Base-by-base conservation (phyloP, 2,329 filamentous ascomycete genomes). In the Paecilomyces variotii region DNA sequence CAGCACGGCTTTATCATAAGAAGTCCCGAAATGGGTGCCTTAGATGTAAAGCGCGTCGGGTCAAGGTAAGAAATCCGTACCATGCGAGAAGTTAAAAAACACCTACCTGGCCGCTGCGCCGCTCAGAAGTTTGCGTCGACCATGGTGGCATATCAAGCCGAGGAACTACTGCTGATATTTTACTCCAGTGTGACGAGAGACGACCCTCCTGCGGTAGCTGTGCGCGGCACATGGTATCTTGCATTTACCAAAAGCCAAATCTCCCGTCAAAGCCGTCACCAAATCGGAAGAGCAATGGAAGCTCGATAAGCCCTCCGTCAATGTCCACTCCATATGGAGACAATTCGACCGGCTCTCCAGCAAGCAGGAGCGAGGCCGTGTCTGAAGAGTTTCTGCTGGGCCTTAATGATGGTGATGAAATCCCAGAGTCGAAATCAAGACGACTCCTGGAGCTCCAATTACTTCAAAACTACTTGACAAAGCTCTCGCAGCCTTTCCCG, bases 21-120 rank as follows among this genome's bases (percentile, higher is more conserved):
- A 64, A 62, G 53, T 64, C 62, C 28, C 62, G 62, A 30, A 57
- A 53, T 39, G 62, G 60, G 19, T 63, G 63, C 49, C 59, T 60
- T 52, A 63, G 58, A 39, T 64, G 63, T 54, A 61, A 62, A 55
- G 57, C 56, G 12, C 62, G 62, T 12, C 58, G 63, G 14, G 61
- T 64, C 9, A 63, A 45, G 39, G 39, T 45, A 45, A 45, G 39
- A 45, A 4, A 45, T 19, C 19, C 14, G 14, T 32, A 24, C n/a
- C 39, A 24, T 45, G 12, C 39, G n/a, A n/a, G 19, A n/a, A 24
- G 6, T 2, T 24, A 45, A 14, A 45, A 0, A 2, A 4, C 12
- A 45, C 4, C 14, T 45, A 3, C 14, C 5, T 19, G 6, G 6
- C 7, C 5, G 2, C 4, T 12, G 9, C 14, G 9, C 32, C 14